Evolutionary conservation across 371 early-diverging fungal genomes (phyloP), one percentile per base, ranked within the genome.

Genomic region (Syncephalis plumigaleata): DNA sequence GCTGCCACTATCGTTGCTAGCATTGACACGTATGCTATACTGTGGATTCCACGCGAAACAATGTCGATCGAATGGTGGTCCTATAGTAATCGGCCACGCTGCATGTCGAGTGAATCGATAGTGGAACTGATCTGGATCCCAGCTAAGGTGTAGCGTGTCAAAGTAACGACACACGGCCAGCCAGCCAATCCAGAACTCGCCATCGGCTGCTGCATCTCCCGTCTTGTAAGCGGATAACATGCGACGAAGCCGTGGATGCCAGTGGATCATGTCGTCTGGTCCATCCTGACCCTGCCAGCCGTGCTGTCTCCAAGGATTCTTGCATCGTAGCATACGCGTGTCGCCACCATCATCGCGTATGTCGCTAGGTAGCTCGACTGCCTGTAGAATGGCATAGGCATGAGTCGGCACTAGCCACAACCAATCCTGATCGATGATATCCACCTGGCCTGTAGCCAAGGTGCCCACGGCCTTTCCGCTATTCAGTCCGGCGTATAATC

Each of bases 231-330:
- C 87, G 44, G 71, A 63, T 22, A 90, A 66, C 9, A 59, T 67
- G 20, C 50, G 55, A 54, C 61, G 77, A 42, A 90, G 55, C 15
- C 74, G 69, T 2, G 67, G 58, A 0, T 86, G 84, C 91, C 91
- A 90, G 31, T 66, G 61, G 0, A 56, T 58, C 2, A 57, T 63
- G 56, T 88, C 89, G 2, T 74, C 44, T 53, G 77, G 81, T 53
- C 85, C 86, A 54, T 72, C 87, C 2, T 74, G 72, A 1, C 91
- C 89, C 23, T 72, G 77, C 89, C 89, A 87, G 20, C 88, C 66
- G 59, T 77, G 67, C 46, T 80, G 81, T 54, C 84, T 84, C 92
- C 92, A 91, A 1, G 92, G 92, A 51, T 91, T 91, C 57, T 88
- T 87, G 26, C 84, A 71, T 64, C 79, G 67, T 36, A 76, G 52